Percentiles rank a stretch among this genome's conserved stretches.
Conservation (phyloP, 2,329 filamentous ascomycete species). For the Cylindrodendrum hubeiense region DNA sequence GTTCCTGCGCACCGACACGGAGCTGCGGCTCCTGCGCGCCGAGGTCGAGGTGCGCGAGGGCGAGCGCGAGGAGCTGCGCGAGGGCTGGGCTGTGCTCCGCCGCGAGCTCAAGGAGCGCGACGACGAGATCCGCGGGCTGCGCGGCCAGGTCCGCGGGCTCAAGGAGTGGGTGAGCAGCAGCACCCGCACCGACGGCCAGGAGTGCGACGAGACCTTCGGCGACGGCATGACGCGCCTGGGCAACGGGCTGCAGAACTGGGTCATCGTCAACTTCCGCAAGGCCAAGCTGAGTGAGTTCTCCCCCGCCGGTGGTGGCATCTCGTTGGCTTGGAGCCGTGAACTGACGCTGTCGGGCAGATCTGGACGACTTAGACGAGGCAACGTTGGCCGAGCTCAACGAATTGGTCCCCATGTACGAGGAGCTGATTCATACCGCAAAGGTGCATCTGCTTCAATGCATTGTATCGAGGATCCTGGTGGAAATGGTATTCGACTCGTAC, state of each 20-base stretch:
- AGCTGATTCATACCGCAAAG: conserved; percentile 66
- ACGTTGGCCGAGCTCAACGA: conserved; percentile 57
- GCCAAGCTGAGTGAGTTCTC: conserved; percentile 64
- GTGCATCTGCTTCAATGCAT: conserved; percentile 73
- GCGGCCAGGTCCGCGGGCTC: conserved; percentile 73
- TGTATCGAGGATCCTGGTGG: conserved; percentile 70
- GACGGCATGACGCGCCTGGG: conserved; percentile 72
- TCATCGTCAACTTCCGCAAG: conserved; percentile 76
- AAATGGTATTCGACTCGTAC: conserved; percentile 71
- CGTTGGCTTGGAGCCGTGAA: neutral
- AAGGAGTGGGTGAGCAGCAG: conserved; percentile 80
- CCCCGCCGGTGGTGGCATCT: neutral
- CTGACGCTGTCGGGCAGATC: conserved; percentile 52
- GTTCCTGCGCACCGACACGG: conserved; percentile 64
- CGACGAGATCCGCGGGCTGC: conserved; percentile 66
- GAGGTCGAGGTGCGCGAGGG: conserved; percentile 62
- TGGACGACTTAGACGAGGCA: conserved; percentile 55
- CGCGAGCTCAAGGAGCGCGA: conserved; percentile 63
- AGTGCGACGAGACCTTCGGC: conserved; percentile 75
- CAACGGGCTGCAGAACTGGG: conserved; percentile 81
- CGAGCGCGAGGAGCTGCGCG: conserved; percentile 62
- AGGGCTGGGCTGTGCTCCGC: conserved; percentile 61
- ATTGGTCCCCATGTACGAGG: conserved; percentile 70
- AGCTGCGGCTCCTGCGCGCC: conserved; percentile 62
- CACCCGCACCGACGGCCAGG: conserved; percentile 71